Base-by-base conservation (phyloP, 495 filamentous ascomycete genomes). In the Podospora pseudocomata region DNA sequence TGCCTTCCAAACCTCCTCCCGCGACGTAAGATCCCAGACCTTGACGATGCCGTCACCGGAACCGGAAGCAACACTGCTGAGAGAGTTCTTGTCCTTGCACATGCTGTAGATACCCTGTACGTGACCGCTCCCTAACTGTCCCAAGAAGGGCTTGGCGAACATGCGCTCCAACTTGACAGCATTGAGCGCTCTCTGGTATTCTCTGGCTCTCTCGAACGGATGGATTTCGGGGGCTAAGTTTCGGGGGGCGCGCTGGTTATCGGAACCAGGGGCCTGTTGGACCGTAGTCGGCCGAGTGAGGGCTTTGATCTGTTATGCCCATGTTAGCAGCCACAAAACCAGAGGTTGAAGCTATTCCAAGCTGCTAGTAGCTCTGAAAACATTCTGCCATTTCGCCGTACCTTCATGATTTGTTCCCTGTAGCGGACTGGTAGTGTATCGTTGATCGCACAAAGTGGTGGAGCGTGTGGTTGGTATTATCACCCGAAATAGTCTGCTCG, bases 91-190 rank as follows among this genome's bases (percentile, higher is more conserved):
- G 73, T 91, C 89, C 72, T 91, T 91, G 62, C 87, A 85, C 82
- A 91, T 86, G 63, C 81, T 82, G 74, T 91, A 91, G 11, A 99
- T 92, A 59, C 95, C 95, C 77, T 99, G 95, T 16, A 98, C 91
- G 80, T 99, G 95, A 32, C 95, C 95, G 61, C 86, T 86, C 32
- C 93, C 94, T 63, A 99, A 86, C 72, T 97, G 91, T 0, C 83
- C 90, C 56, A 99, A 80, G 76, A 99, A 99, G 4, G 95, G 95
- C 64, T 92, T 88, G 23, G 95, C 94, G 75, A 98, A 97, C 88
- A 99, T 93, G 70, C 95, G 90, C 78, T 97, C 92, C 70, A 99
- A 78, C 73, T 99, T 99, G 61, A 91, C 91, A 7, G 94, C 93
- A 87, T 94, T 97, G 72, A 77, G 72, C 23, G 74, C 75, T 70